These are phyloP conservation scores for Leersia perrieri DNA, from an alignment of 176 grass and related monocot genomes.

Conservation along the genomic window DNA sequence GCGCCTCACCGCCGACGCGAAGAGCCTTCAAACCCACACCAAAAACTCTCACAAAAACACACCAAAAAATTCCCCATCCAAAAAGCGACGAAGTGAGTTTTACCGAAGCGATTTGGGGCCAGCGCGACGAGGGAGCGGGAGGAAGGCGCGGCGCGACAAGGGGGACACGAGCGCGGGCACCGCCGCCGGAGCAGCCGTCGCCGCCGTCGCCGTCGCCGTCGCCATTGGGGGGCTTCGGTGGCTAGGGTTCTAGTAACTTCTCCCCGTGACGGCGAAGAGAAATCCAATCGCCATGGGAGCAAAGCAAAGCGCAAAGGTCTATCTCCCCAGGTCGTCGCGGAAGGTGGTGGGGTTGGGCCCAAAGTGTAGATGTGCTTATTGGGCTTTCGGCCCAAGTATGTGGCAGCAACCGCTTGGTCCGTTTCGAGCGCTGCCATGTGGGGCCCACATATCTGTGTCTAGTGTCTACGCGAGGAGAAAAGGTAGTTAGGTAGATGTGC, in stretches of 20 bases:
- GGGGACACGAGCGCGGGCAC: constrained; percentile 15
- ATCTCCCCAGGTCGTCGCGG: constrained; percentile 32
- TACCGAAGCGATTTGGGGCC: constrained; percentile 39
- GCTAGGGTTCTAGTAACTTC: constrained; percentile 52
- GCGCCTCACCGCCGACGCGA: constrained; percentile 29
- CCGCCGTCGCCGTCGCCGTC: constrained; percentile 10
- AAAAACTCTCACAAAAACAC: constrained; percentile 15
- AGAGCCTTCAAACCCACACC: constrained; percentile 32
- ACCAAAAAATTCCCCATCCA: not conserved
- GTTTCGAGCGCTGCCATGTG: not conserved
- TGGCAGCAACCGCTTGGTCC: constrained; percentile 17
- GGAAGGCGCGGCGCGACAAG: constrained; percentile 17
- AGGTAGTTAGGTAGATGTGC: too few species aligned
- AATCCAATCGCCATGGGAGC: constrained; percentile 35
- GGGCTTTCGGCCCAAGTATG: not conserved
- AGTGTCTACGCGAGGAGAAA: not conserved
- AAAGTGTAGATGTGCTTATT: accelerated
- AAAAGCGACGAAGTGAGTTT: not conserved
- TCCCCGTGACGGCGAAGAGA: constrained; percentile 32
- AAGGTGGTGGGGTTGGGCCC: constrained; percentile 10
- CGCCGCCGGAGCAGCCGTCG: not conserved
- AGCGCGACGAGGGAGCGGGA: constrained; percentile 25
- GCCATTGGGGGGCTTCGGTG: constrained; percentile 25
- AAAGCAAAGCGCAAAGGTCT: constrained; percentile 29
- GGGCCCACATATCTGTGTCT: too few species aligned